Base-by-base conservation (phyloP, 768 basidiomycete species). In the Cyclocybe cylindracea region DNA sequence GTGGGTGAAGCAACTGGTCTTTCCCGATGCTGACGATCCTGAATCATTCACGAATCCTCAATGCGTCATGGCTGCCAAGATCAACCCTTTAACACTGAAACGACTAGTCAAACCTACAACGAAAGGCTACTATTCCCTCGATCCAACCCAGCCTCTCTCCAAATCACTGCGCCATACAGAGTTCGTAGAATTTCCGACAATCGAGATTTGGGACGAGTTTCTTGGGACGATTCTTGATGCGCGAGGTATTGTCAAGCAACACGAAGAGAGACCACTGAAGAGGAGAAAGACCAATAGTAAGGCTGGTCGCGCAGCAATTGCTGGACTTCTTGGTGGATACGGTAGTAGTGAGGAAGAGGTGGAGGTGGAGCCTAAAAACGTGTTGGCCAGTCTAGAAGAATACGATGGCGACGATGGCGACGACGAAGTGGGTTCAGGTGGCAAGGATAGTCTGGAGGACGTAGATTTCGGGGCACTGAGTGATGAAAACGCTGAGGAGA, bases 171-270 rank as follows among this genome's bases (percentile, higher is more conserved):
- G 72, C 34, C 69, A 82, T 44, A 88, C 82, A 39, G 73, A 81
- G 29, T 93, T 94, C 66, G 78, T 89, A 32, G 94, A 96, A 66
- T 96, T 82, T 61, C 94, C 94, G 6, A 85, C 85, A 1, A 82
- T 96, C 40, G 87, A 93, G 49, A 67, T 95, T 5, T 86, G 85
- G 75, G 82, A 86, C 42, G 79, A 84, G 31, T 94, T 91, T 66
- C 68, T 66, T 7, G 86, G 83, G 6, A 72, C 72, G 7, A 60
- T 91, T n/a, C 72, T 88, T 11, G 79, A 87, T 51, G 73, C 75
- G 39, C 65, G 75, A 42, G 85, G 85, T 2, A 56, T 70, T 4
- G 60, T 80, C 34, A 68, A 62, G 39, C 72, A 73, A 29, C 58
- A 65, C 36, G 58, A 66, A 10, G 70, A 76, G 53, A 70, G 68